Evolutionary conservation across 441 rosid genomes (phyloP).

Genomic region (Dalechampia spathulata): DNA sequence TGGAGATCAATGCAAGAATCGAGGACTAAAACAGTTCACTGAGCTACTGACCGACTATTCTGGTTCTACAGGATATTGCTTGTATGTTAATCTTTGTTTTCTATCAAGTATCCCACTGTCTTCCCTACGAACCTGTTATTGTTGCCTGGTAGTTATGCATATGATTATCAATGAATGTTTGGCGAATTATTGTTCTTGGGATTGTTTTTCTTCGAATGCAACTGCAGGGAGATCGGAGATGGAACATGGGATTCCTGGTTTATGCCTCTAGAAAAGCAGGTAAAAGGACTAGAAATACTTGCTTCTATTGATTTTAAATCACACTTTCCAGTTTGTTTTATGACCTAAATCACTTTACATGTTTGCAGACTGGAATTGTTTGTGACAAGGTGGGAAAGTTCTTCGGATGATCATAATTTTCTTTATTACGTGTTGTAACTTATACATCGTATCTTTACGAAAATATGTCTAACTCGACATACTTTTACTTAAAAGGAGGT

Average conservation of each 20-base stretch:
- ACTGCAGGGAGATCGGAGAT: slow-evolving; percentile 58
- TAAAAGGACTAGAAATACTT: slow-evolving; percentile 14
- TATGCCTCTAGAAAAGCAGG: slow-evolving; percentile 61
- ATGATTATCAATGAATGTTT: too few species aligned
- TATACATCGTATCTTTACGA: too few species aligned
- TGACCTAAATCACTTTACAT: slow-evolving; percentile 10
- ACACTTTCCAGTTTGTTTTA: background rate
- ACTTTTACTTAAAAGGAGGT: too few species aligned
- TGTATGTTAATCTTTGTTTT: slow-evolving; percentile 38
- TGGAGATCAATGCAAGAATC: slow-evolving; percentile 65
- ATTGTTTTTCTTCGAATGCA: too few species aligned
- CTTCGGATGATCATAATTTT: slow-evolving; percentile 14
- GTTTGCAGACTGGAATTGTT: slow-evolving; percentile 39
- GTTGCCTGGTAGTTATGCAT: too few species aligned
- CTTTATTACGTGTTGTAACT: background rate
- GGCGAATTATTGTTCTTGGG: too few species aligned
- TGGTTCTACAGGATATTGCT: slow-evolving; percentile 69
- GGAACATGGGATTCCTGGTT: slow-evolving; percentile 79
- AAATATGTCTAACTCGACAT: too few species aligned
- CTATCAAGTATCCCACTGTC: background rate
- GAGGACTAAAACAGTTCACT: slow-evolving; percentile 52
- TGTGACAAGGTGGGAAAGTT: slow-evolving; percentile 49
- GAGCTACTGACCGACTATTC: slow-evolving; percentile 44
- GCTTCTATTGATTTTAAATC: background rate
- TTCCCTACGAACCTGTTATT: background rate